Base-by-base conservation (phyloP, 164 flowering plant genomes). In the Chimonanthus salicifolius region DNA sequence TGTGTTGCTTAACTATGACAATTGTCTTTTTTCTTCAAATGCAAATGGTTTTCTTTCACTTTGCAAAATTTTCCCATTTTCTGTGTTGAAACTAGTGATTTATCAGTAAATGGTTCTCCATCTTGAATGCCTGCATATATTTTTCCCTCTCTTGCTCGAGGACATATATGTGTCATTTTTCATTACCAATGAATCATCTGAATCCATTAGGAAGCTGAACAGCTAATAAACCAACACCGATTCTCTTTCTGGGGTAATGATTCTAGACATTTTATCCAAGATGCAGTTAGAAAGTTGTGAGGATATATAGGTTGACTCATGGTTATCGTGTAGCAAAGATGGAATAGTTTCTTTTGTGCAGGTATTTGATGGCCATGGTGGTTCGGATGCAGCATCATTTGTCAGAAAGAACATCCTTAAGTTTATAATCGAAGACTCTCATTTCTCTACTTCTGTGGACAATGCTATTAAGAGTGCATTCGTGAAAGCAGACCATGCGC, bases 321-420 rank as follows among this genome's bases (percentile, higher is more conserved):
- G 58, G 15, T 54, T 13, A 16, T 54, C 16, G 15, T 5, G 15
- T 54, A 54, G 60, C 60, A 13, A n/a, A 54, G 5, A 63, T 63
- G 66, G 13, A 63, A 11, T 63, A 21, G 50, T 73, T 70, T 75
- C 45, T 80, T 21, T 78, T 9, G 71, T 49, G 66, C 85, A 94
- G 99, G 97, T 94, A 6, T 92, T 94, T 85, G 97, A 94, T 87
- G 98, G 98, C 46, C 98, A 94, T 83, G 95, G 95, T 50, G 99
- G 97, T 72, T 83, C 82, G 46, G 97, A 94, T 84, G 97, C 97
- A 4, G 95, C 99, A 70, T 73, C 76, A 20, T 94, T 88, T 77
- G 75, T 89, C 58, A 78, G 86, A 67, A 84, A 81, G 62, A 87
- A 91, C 81, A 84, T 92, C 69, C 94, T 92, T 11, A 88, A 81